phyloP scores from a whole-genome alignment of 2,329 filamentous ascomycete genomes.

The Pochonia chlamydosporia region DNA sequence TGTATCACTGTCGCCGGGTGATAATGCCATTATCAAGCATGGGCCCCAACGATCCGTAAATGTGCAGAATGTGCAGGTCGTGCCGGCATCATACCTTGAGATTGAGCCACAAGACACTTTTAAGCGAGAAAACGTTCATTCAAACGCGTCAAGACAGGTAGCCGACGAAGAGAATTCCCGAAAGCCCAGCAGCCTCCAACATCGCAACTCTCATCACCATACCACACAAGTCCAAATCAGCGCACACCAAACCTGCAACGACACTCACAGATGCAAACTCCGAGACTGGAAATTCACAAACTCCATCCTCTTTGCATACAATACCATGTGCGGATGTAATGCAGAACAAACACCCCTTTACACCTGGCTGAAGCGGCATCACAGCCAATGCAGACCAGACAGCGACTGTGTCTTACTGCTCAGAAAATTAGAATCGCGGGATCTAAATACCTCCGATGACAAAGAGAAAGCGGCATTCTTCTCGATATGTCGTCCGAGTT shows the following conservation, averaged over 20 bases:
- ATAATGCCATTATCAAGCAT: constrained; percentile 2
- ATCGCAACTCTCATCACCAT: background rate
- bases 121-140: background rate
- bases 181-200: background rate
- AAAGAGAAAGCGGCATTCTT: background rate
- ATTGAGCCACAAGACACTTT: background rate
- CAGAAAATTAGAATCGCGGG: background rate
- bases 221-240: background rate
- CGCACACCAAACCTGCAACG: constrained; percentile 1
- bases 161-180: background rate
- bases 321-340: constrained; percentile 25
- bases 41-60: constrained; percentile 3
- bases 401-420: background rate
- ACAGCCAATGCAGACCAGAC: background rate
- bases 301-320: constrained; percentile 25
- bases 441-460: background rate
- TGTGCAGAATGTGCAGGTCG: background rate
- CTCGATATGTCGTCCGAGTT: background rate
- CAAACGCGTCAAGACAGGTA: background rate
- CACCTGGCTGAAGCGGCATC: constrained; percentile 16
- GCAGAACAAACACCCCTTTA: constrained; percentile 20
- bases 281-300: constrained; percentile 15
- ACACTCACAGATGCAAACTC: constrained; percentile 5
- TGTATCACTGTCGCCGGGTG: background rate
- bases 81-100: background rate